Percentiles rank a stretch among this genome's conserved stretches.
Conservation (phyloP, 2,329 filamentous ascomycete genomes). For the Cercospora sojina region DNA sequence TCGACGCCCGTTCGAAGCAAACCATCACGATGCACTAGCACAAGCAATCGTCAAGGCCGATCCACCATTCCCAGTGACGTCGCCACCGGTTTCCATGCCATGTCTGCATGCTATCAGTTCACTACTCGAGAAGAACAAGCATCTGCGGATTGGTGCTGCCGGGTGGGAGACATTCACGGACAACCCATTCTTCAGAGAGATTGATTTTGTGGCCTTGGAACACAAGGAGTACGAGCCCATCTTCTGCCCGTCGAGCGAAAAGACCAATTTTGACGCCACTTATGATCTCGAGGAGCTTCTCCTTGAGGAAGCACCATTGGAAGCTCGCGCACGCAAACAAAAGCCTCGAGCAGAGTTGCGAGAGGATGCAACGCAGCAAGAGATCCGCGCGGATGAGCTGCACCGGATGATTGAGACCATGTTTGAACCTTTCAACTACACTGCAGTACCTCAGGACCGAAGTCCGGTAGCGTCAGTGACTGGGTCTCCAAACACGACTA, state of each 20-base stretch:
- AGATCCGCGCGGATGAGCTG: slow-evolving; percentile 90
- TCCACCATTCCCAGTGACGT: slow-evolving; percentile 88
- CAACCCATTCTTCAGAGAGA: slow-evolving; percentile 81
- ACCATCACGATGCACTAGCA: slow-evolving; percentile 75
- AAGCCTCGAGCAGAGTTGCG: slow-evolving; percentile 90
- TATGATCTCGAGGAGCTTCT: slow-evolving; percentile 94
- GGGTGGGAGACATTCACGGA: slow-evolving; percentile 80
- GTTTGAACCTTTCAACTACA: slow-evolving; percentile 96
- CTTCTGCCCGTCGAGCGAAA: slow-evolving; percentile 90
- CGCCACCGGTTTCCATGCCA: slow-evolving; percentile 80
- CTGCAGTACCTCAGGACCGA: slow-evolving; percentile 72
- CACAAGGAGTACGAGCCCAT: slow-evolving; percentile 85
- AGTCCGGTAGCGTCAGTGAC: slow-evolving; percentile 24
- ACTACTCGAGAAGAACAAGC: slow-evolving; percentile 75
- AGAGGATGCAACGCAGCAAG: slow-evolving; percentile 90
- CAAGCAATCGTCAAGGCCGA: slow-evolving; percentile 76
- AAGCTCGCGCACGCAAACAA: slow-evolving; percentile 86
- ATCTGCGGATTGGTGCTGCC: slow-evolving; percentile 77
- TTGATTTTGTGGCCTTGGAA: slow-evolving; percentile 83
- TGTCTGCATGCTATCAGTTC: slow-evolving; percentile 87
- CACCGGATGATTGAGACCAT: slow-evolving; percentile 92
- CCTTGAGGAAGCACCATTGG: slow-evolving; percentile 89
- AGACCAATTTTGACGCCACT: slow-evolving; percentile 98
- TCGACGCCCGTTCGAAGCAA: slow-evolving; percentile 94
- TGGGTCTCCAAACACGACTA: slow-evolving; percentile 10